phyloP scores from a whole-genome alignment of 768 basidiomycete species.

The Dendrothele bispora region DNA sequence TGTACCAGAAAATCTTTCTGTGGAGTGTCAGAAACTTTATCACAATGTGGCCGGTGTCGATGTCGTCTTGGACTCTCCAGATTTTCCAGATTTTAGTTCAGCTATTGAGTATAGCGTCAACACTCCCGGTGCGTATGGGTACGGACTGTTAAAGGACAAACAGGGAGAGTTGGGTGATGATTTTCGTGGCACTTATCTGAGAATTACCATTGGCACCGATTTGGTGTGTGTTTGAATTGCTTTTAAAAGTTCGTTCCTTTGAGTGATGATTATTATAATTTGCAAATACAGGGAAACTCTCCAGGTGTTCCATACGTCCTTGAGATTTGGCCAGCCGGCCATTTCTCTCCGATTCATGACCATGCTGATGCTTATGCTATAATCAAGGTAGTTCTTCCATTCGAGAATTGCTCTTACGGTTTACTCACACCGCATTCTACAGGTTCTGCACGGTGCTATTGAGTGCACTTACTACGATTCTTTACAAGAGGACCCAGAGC shows the following conservation, averaged over 20 bases:
- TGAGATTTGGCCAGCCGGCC: conserved; percentile 23
- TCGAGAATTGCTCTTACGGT: too few species aligned
- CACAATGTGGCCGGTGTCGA: conserved; percentile 18
- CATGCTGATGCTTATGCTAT: conserved; percentile 20
- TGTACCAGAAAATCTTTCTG: conserved; percentile 16
- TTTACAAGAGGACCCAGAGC: conserved; percentile 3
- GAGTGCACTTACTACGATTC: conserved; percentile 12
- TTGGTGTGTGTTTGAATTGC: conserved; percentile 1
- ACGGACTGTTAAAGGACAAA: conserved; percentile 15
- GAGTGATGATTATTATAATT: background rate
- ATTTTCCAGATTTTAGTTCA: conserved; percentile 22
- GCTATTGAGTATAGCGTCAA: conserved; percentile 21
- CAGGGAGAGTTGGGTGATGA: conserved; percentile 16
- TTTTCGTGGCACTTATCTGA: conserved; percentile 16
- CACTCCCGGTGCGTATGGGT: conserved; percentile 15
- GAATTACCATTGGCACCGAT: conserved; percentile 20
- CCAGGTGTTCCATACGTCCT: conserved; percentile 22
- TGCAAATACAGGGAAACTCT: conserved; percentile 14
- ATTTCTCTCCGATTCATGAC: conserved; percentile 21
- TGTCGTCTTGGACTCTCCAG: conserved; percentile 15
- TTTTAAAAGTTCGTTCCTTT: background rate
- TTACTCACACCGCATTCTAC: too few species aligned
- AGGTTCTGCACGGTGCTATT: conserved; percentile 19
- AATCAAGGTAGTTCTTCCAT: conserved; percentile 14
- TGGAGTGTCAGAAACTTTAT: conserved; percentile 22